These are phyloP conservation scores for Botrytis byssoidea DNA, from an alignment of 2,329 filamentous ascomycete species.

Conservation along the genomic window DNA sequence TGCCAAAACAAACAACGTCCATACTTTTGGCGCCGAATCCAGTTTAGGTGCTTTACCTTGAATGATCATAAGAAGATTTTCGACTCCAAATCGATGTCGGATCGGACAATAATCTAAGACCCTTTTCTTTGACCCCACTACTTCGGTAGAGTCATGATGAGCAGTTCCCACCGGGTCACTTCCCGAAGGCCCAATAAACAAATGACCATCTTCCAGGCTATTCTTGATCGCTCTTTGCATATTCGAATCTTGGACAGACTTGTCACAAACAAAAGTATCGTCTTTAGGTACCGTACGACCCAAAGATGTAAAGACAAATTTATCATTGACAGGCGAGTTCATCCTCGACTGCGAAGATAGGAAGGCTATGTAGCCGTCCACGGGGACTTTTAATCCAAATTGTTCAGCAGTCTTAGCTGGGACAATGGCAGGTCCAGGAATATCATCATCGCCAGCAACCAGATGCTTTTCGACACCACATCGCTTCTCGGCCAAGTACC, in stretches of 20 bases:
- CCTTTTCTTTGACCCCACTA: background rate
- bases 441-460: conserved; percentile 51
- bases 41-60: conserved; percentile 54
- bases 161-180: background rate
- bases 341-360: background rate
- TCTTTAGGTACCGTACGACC: background rate
- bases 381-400: background rate
- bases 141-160: background rate
- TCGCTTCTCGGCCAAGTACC: conserved; percentile 47
- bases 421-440: conserved; percentile 4
- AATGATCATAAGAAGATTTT: conserved; percentile 60
- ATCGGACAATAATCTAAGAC: conserved; percentile 61
- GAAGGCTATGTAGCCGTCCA: background rate
- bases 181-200: background rate
- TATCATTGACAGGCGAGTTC: background rate
- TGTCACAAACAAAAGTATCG: no score
- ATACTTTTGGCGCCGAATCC: conserved; percentile 65
- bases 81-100: conserved; percentile 62
- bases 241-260: background rate
- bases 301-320: background rate
- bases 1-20: conserved; percentile 63
- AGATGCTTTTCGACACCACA: conserved; percentile 43
- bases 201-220: background rate
- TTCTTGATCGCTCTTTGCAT: background rate
- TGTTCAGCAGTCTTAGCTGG: background rate